phyloP scores from a whole-genome alignment of 2,329 filamentous ascomycete species.

The Fusarium redolens region DNA sequence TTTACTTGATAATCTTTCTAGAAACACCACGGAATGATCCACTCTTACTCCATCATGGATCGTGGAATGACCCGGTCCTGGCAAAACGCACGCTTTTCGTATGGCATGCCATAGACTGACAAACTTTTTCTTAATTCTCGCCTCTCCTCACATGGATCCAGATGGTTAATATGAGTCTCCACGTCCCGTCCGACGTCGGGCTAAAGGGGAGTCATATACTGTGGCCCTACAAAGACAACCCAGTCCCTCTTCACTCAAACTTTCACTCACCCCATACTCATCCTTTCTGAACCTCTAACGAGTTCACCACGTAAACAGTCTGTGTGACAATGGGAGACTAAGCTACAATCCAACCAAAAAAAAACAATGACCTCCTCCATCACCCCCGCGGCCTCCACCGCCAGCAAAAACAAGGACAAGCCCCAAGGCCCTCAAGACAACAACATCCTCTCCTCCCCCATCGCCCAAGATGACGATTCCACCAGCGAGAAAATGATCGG shows the following conservation, averaged over 20 bases:
- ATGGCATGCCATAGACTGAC: constrained; percentile 38
- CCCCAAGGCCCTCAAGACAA: constrained; percentile 12
- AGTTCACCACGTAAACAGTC: constrained; percentile 14
- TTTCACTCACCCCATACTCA: not conserved
- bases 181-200: constrained; percentile 31
- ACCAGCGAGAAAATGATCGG: constrained; percentile 40
- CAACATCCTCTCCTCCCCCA: constrained; percentile 16
- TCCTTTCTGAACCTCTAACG: not conserved
- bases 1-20: constrained; percentile 21
- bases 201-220: constrained; percentile 19
- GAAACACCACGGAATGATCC: constrained; percentile 23
- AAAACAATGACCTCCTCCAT: constrained; percentile 31
- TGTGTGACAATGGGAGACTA: constrained; percentile 40
- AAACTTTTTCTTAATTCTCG: constrained; percentile 28
- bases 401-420: constrained; percentile 22
- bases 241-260: constrained; percentile 8
- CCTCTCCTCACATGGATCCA: constrained; percentile 20
- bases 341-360: not conserved
- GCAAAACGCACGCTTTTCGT: not conserved
- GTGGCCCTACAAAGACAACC: constrained; percentile 26
- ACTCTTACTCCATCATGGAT: constrained; percentile 32
- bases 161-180: constrained; percentile 1
- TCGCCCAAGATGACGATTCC: constrained; percentile 23
- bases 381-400: constrained; percentile 30
- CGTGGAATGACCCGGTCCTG: constrained; percentile 15